Evolutionary conservation across 768 basidiomycete genomes (phyloP), one percentile per base, ranked within the genome.

Genomic region (Auricularia heimuer): DNA sequence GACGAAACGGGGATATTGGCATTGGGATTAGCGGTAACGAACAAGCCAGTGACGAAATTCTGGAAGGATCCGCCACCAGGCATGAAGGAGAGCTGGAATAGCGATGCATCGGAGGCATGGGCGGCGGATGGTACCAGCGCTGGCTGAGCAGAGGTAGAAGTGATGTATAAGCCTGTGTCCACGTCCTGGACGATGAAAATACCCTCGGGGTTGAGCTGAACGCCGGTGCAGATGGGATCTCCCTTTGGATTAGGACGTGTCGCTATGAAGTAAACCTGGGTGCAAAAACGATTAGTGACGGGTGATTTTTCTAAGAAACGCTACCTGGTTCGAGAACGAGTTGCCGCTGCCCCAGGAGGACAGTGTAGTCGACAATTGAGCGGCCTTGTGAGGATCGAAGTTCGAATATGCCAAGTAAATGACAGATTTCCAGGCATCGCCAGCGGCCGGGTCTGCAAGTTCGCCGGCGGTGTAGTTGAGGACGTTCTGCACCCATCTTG

Each of bases 341-440:
- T 74, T 77, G 7, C 75, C 75, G 3, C 70, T 68, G 11, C 76
- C 76, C 76, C 76, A 77, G 3, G 64, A 69, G 34, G 76, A 74
- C 29, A 77, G 71, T 3, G 68, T 68, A 6, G 73, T 64, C 14
- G 76, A 77, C 51, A 71, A 71, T 54, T 66, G 61, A 14, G 72
- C 73, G 3, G 76, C 75, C 3, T 64, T 65, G 33, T 67, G 65
- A 7, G 76, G 71, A 37, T 70, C 67, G n/a, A 70, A 66, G 62
- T 74, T 71, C n/a, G 73, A 73, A 64, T 74, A 74, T 11, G 75
- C 76, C 64, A 73, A 71, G 62, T 77, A 72, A 63, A 77, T 77
- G 58, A 77, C 68, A 16, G 70, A 70, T 65, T 75, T 77, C 76
- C 76, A 77, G 37, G 73, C 74, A 64, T 77, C 75, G 54, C 75